Evolutionary conservation across 768 basidiomycete species (phyloP).

Genomic region (Dacryopinax spathularia): DNA sequence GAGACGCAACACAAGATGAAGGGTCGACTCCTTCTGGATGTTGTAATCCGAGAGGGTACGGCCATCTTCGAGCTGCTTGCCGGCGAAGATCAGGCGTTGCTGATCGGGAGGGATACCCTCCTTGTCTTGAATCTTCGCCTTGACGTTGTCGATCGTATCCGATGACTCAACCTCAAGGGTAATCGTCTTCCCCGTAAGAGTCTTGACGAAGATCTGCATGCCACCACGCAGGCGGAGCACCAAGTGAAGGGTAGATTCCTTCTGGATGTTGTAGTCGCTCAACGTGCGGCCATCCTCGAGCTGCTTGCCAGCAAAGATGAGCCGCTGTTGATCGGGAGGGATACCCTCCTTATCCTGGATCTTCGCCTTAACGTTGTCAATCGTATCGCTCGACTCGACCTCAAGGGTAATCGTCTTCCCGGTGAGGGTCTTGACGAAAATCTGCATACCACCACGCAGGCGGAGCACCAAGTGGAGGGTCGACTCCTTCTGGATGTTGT

Average conservation of each 20-base stretch:
- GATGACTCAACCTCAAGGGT: conserved; percentile 87
- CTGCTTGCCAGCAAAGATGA: conserved; percentile 47
- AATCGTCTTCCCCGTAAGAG: conserved; percentile 80
- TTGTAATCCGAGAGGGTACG: conserved; percentile 37
- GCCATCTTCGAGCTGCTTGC: conserved; percentile 37
- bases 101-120: conserved; percentile 38
- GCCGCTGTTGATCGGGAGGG: conserved; percentile 73
- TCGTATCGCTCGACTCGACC: conserved; percentile 75
- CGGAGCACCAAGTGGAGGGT: conserved; percentile 83
- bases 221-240: conserved; percentile 74
- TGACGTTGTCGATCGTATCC: conserved; percentile 84
- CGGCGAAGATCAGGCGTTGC: conserved; percentile 36
- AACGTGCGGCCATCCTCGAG: conserved; percentile 35
- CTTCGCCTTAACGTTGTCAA: conserved; percentile 62
- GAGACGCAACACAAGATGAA: conserved; percentile 50
- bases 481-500: conserved; percentile 92
- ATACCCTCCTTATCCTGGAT: conserved; percentile 37
- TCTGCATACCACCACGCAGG: conserved; percentile 83
- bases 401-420: conserved; percentile 89
- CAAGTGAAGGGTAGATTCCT: conserved; percentile 64
- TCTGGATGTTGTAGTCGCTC: conserved; percentile 69
- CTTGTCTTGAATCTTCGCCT: conserved; percentile 37
- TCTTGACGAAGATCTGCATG: conserved; percentile 87
- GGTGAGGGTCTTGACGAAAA: conserved; percentile 69
- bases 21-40: conserved; percentile 50